Percentiles rank a stretch among this genome's conserved stretches.
phyloP scores from a whole-genome alignment of 768 basidiomycete genomes.

The Suillus subaureus region DNA sequence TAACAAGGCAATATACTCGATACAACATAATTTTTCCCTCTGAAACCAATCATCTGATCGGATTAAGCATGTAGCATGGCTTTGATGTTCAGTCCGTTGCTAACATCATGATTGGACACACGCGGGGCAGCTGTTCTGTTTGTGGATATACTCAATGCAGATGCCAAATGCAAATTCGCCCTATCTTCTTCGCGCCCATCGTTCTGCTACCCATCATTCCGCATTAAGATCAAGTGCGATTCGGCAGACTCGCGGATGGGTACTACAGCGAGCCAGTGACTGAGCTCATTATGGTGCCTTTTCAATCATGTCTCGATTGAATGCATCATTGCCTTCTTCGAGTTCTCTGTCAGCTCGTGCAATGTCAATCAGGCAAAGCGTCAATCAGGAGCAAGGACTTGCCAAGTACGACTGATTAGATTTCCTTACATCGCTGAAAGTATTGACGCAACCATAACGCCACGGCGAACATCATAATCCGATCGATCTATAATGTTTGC shows the following conservation, averaged over 20 bases:
- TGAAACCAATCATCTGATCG: not conserved
- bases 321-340: slow-evolving; percentile 7
- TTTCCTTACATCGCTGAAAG: slow-evolving; percentile 7
- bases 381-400: slow-evolving; percentile 3
- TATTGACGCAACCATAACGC: slow-evolving; percentile 8
- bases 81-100: not conserved
- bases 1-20: not conserved
- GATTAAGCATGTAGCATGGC: not conserved
- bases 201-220: not conserved
- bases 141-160: not conserved
- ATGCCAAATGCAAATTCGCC: not conserved
- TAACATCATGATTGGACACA: not conserved
- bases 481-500: slow-evolving; percentile 6
- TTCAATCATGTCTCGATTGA: not conserved
- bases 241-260: not conserved
- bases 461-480: slow-evolving; percentile 5
- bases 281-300: not conserved
- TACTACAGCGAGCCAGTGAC: slow-evolving; percentile 1
- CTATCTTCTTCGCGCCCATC: not conserved
- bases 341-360: slow-evolving; percentile 10
- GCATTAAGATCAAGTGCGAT: not conserved
- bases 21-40: not conserved
- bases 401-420: slow-evolving; percentile 9
- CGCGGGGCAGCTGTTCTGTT: not conserved
- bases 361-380: slow-evolving; percentile 10